phyloP scores from a whole-genome alignment of 352 stramenopile genomes.

The Thalassiosira hispida region DNA sequence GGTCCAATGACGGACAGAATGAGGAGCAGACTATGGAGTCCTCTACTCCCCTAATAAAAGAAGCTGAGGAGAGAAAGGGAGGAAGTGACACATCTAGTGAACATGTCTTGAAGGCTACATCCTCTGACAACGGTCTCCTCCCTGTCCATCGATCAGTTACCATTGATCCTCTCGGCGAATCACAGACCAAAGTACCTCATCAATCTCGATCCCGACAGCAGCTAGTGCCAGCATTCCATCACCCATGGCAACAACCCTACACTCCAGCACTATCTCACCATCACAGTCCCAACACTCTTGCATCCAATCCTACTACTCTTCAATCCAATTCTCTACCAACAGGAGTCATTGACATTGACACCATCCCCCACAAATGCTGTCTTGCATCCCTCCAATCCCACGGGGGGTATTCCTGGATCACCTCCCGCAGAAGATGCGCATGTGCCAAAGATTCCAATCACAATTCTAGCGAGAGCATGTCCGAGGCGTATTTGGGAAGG shows the following conservation, averaged over 20 bases:
- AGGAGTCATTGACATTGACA: slow-evolving; percentile 25
- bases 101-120: no score
- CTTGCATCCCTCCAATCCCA: slow-evolving; percentile 24
- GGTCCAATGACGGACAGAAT: no score
- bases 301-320: no score
- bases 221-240: slow-evolving; percentile 3
- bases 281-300: not conserved
- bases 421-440: slow-evolving; percentile 21
- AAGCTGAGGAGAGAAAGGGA: no score
- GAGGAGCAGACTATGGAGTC: no score
- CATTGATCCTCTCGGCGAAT: slow-evolving; percentile 1
- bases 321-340: no score
- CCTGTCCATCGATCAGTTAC: not conserved
- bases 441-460: slow-evolving; percentile 46
- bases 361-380: slow-evolving; percentile 34
- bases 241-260: slow-evolving; percentile 17
- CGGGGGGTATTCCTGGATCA: slow-evolving; percentile 37
- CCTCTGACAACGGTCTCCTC: no score
- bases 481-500: slow-evolving; percentile 19
- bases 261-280: not conserved
- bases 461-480: slow-evolving; percentile 15
- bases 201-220: not conserved
- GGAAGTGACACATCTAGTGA: no score
- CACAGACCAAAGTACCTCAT: not conserved
- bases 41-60: no score